Evolutionary conservation across 2,329 filamentous ascomycete species (phyloP), one percentile per base, ranked within the genome.

Genomic region (Alternaria sp.): DNA sequence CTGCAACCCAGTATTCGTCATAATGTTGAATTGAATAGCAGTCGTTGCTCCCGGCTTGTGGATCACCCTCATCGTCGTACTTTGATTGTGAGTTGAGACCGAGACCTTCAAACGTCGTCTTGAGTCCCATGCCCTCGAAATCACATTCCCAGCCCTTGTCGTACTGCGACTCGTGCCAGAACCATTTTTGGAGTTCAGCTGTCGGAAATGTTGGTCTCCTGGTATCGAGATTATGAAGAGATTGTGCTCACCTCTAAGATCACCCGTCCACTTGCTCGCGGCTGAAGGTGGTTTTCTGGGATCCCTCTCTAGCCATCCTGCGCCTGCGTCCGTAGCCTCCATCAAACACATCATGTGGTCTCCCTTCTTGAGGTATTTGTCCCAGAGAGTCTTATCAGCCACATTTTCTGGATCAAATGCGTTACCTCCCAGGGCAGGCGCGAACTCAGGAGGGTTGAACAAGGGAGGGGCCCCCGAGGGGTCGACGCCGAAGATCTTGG

Each of bases 241-340:
- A 22, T 7, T n/a, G 22, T 8, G 14, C 54, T 28, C 24, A 62
- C 64, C 14, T 28, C 30, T 52, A 8, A 70, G 54, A 20, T 70
- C 63, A 6, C 64, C 59, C 9, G 51, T 57, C 68, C 69, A 73
- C 4, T 2, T 36, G 36, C 67, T 72, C 4, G 57, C 52, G 8
- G 63, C 66, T 4, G 69, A 71, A 18, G 66, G 65, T 7, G 66
- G 68, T 3, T 38, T 48, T 4, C 63, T 46, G 0, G 41, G 59
- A 16, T 68, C 62, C 16, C 53, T 14, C 12, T 39, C 22, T 22
- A 65, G 57, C 12, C 34, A 59, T 11, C 68, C 68, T 7, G 70
- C 70, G 6, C 41, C 62, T 9, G 22, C n/a, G 20, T 71, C 70
- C 1, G 63, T 59, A 2, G 61, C 67, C 1, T 55, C 43, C 63